Evolutionary conservation across 805 yeast species (phyloP).

Genomic region (Metschnikowia amazonensis): DNA sequence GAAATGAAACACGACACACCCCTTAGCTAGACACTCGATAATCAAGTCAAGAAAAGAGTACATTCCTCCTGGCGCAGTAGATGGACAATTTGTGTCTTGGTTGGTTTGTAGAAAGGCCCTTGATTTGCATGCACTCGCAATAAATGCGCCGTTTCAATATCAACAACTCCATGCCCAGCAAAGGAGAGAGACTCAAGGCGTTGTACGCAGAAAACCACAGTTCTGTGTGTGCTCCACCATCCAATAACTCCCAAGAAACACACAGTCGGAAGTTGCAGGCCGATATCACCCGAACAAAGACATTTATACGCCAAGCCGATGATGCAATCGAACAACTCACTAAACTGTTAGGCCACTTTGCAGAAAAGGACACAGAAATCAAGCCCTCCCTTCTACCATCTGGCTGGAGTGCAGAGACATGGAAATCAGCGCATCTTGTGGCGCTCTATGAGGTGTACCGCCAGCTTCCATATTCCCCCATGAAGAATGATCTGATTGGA

Average conservation of each 20-base stretch:
- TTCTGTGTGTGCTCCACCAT: neutral
- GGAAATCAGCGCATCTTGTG: conserved; percentile 9
- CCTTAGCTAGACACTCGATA: neutral
- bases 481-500: conserved; percentile 21
- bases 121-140: neutral
- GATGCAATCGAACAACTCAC: conserved; percentile 12
- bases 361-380: neutral
- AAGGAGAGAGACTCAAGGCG: neutral
- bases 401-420: conserved; percentile 8
- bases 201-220: neutral
- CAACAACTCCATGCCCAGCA: conserved; percentile 4
- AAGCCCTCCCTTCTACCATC: neutral
- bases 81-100: neutral
- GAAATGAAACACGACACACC: neutral
- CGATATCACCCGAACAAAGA: conserved; percentile 16
- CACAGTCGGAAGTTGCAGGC: conserved; percentile 12
- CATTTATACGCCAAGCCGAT: conserved; percentile 15
- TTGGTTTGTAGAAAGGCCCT: neutral
- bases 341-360: conserved; percentile 4
- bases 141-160: neutral
- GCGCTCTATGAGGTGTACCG: conserved; percentile 15
- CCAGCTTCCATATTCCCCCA: conserved; percentile 16
- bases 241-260: conserved; percentile 11
- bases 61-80: neutral
- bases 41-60: neutral